Conservation (phyloP, 148 eudicot species). For the Camellia japonica region DNA sequence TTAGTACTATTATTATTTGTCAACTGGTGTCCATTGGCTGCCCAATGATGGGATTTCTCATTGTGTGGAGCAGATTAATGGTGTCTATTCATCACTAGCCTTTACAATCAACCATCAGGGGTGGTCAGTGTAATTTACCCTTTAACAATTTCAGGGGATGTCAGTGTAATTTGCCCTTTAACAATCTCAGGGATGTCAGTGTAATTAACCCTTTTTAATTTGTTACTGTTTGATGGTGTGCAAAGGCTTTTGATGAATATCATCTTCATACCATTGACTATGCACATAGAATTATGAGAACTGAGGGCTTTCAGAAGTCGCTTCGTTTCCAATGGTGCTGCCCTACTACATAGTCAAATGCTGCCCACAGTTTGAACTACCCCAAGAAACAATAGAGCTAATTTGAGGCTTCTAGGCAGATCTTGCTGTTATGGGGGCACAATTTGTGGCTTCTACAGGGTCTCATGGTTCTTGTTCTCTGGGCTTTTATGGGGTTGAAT, state of each 20-base stretch:
- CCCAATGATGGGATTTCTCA: neutral
- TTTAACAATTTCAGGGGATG: neutral
- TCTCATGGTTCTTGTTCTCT: no score
- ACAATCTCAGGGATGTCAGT: neutral
- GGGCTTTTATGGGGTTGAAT: no score
- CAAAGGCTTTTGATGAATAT: neutral
- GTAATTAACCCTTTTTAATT: neutral
- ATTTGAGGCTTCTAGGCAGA: neutral
- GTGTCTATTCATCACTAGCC: neutral
- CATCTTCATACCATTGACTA: neutral
- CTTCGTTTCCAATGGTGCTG: neutral
- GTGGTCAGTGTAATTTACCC: neutral
- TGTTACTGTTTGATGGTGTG: neutral
- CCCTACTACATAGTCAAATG: neutral
- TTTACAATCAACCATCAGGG: neutral
- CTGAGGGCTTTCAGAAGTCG: constrained; percentile 9
- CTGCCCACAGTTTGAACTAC: neutral
- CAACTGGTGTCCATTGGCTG: neutral
- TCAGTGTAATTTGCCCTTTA: neutral
- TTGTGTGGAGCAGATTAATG: neutral
- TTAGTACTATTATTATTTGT: no score
- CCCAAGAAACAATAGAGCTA: neutral
- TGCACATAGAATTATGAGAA: neutral
- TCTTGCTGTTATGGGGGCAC: no score
- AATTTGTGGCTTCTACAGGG: no score